Base-by-base conservation (phyloP, 2,329 filamentous ascomycete species). In the Phaeosphaeriaceae sp. region DNA sequence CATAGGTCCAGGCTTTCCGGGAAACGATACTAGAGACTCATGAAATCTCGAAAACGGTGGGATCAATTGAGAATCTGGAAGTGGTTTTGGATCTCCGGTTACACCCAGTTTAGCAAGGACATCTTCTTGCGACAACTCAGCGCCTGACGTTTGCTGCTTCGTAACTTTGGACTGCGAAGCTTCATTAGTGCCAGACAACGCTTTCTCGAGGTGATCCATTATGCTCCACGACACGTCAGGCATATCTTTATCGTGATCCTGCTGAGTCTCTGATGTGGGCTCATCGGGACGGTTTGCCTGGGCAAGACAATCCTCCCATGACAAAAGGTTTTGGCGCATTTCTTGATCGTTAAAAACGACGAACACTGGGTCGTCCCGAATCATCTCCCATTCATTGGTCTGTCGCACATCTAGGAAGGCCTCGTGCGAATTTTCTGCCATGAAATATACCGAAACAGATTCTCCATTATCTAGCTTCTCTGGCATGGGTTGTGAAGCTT, bases 391-490 rank as follows among this genome's bases (percentile, higher is more conserved):
- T 17, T 75, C 70, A 30, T 78, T 74, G 0, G 78, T 81, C 50
- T 81, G 74, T 46, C 77, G 69, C 13, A 83, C 75, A 52, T 78
- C 76, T 29, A 77, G 59, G 46, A 75, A 70, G 13, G 75, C 74
- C 49, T 80, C 75, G 15, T 78, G 72, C 2, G 72, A 68, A 47
- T 75, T 76, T 11, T 75, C 70, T 3, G 68, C 53, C 4, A 70
- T 74, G 54, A 80, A 78, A 51, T 82, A 82, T 42, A 78, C 74
- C 1, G 80, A 83, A 3, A 80, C 74, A 30, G 76, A 79, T 40
- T 76, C 74, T 12, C 76, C 77, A 20, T 77, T 74, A 17, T 62
- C 60, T 6, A 74, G 53, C 35, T 60, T 65, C 15, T 72, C 64
- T 2, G 70, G 65, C 8, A 70, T 66, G 12, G 74, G 71, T 18